Base-by-base conservation (phyloP, 1,284 basidiomycete species). In the Veloboletus limbatus region DNA sequence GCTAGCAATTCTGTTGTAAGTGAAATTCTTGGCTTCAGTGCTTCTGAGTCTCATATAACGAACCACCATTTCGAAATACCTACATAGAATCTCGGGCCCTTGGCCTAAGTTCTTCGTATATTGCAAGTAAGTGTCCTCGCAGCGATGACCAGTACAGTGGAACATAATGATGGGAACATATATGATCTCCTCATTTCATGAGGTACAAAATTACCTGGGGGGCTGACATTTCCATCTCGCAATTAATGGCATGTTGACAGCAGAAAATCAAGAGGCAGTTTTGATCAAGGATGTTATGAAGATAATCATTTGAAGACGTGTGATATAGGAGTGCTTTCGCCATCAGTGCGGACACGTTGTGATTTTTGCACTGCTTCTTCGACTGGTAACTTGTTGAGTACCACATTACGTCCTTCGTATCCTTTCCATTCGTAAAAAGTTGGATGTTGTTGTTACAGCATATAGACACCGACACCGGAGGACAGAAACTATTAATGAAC, bases 371-470 rank as follows among this genome's bases (percentile, higher is more conserved):
- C 36, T 69, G 67, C 16, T 62, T 63, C 42, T 71, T 71, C 0
- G 54, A 45, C 0, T 57, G 45, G 36, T 71, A 71, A 0, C 30
- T 39, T 0, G 63, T 60, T 0, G 56, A 53, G 32, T 71, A 71
- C 18, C 44, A 63, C 7, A 56, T 43, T 0, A 58, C 21, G 1
- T 58, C 43, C 3, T 54, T 53, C 0, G 63, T 69, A 3, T 65
- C 60, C 0, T 8, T 13, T 0, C 66, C 55, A 38, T 66, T 63
- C 4, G 59, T 52, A 0, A 67, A 37, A 6, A 67, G 18, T 31
- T 67, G 63, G 18, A 51, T 40, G 34, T 71, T 58, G 8, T 69
- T 61, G 43, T 69, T 68, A 35, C 56, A 62, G 1, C 52, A 33
- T 0, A 53, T 1, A 1, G 34, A 36, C 0, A 45, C 26, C 0